A percentile compares a stretch with the other conserved stretches of the same genome.
Evolutionary conservation across 306 rosid species (phyloP).

Genomic region (Alnus glutinosa): DNA sequence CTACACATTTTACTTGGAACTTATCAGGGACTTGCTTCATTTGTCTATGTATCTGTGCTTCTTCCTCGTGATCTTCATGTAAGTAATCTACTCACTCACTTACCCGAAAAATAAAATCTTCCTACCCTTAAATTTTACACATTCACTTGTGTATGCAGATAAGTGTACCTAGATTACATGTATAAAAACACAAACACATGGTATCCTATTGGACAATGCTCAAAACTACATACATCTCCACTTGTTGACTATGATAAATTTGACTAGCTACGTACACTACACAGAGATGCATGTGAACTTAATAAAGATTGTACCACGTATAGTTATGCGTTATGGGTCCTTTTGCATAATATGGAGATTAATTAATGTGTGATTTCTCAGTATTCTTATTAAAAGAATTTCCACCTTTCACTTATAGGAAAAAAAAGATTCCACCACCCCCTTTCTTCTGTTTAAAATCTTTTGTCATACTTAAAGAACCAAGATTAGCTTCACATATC

Average conservation of each 20-base stretch:
- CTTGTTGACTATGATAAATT: background rate
- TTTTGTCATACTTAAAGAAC: background rate
- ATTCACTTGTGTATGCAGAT: background rate
- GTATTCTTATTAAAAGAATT: background rate
- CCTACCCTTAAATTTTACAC: background rate
- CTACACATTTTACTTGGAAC: constrained; percentile 95
- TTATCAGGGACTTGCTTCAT: constrained; percentile 93
- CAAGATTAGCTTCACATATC: background rate
- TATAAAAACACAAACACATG: background rate
- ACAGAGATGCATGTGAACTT: background rate
- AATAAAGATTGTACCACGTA: background rate
- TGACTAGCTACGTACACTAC: background rate
- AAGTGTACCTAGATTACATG: background rate
- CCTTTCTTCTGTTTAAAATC: background rate
- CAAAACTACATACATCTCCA: background rate
- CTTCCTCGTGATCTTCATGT: constrained; percentile 93
- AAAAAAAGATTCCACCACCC: background rate
- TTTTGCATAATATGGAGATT: background rate
- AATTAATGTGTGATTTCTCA: background rate
- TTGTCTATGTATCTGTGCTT: constrained; percentile 94
- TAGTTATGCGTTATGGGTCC: background rate
- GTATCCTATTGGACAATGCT: background rate
- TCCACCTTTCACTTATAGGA: background rate
- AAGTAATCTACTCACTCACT: constrained; percentile 41
- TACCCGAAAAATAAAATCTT: background rate